Evolutionary conservation across 176 grass and related monocot genomes (phyloP), one percentile per base, ranked within the genome.

Genomic region (bread wheat (Triticum aestivum)): DNA sequence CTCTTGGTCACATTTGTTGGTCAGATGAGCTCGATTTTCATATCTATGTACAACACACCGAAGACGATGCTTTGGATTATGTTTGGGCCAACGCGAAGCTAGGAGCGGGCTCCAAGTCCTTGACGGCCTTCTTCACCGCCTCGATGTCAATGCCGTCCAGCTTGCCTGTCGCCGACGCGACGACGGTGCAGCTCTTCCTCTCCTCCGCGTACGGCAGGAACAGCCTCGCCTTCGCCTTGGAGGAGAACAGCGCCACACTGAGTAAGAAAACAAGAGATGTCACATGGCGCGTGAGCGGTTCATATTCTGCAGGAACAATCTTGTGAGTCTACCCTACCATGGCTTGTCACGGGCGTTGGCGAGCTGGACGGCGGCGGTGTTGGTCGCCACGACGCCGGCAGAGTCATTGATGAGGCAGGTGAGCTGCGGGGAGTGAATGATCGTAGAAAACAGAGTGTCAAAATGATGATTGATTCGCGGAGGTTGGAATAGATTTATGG

Each of bases 341-440:
- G 90, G 92, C 84, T 94, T 96, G 61, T 98, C 82, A 9, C 92
- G 90, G 35, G 96, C 92, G 37, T 92, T 93, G 35, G 96, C 94
- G 5, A 98, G 88, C 88, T 90, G 94, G 24, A 98, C 84, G 29
- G 94, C 96, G 32, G 94, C 92, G 54, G 96, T 98, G 91, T 98
- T 98, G 54, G 93, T 98, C 8, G 88, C 80, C 11, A 98, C 85
- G 1, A 96, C 92, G 11, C 92, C 92, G 2, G 83, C 94, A 4
- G 94, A 92, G 68, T 98, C 97, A 52, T 92, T 93, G 51, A 96
- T 90, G 20, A 98, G 66, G 83, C 90, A 90, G 67, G 97, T 93
- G 62, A 98, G 94, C 94, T 98, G 54, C 61, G 44, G 24, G 26
- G 61, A 51, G 6, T 18, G 15, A 51, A 52, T 18, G 15, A 66